These are phyloP conservation scores for Conticribra guillardii DNA, from an alignment of 108 stramenopile genomes.

Conservation along the genomic window DNA sequence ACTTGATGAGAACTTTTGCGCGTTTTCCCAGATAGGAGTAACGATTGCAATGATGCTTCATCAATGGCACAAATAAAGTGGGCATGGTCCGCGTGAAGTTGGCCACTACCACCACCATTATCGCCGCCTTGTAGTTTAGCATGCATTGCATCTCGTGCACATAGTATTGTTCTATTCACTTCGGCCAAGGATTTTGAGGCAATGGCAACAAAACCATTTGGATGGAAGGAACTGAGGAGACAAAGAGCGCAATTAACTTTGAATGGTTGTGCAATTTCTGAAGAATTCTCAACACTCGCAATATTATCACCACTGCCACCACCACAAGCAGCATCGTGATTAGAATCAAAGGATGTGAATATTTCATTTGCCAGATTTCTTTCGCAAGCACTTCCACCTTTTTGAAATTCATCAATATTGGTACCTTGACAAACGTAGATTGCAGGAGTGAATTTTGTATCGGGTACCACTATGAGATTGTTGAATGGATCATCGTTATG, in stretches of 20 bases:
- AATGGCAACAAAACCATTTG: constrained; percentile 41
- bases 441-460: constrained; percentile 27
- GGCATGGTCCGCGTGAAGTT: constrained; percentile 42
- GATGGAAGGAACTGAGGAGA: constrained; percentile 20
- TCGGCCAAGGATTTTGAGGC: constrained; percentile 15
- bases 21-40: constrained; percentile 13
- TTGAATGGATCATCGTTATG: constrained; percentile 17
- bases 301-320: not conserved
- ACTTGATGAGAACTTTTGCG: not conserved
- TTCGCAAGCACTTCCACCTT: constrained; percentile 24
- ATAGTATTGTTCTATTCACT: constrained; percentile 5
- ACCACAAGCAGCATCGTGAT: not conserved
- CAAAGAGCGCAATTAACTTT: constrained; percentile 39
- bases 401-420: constrained; percentile 7
- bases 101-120: not conserved
- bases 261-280: constrained; percentile 19
- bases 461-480: constrained; percentile 39
- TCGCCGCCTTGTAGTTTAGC: not conserved
- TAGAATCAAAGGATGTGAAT: constrained; percentile 13
- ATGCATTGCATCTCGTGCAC: constrained; percentile 17
- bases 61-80: constrained; percentile 39
- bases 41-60: constrained; percentile 24
- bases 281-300: not conserved
- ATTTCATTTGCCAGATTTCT: constrained; percentile 30
- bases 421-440: constrained; percentile 31